Evolutionary conservation across 805 yeast species (phyloP), one percentile per base, ranked within the genome.

Genomic region (Starmerella geochares): DNA sequence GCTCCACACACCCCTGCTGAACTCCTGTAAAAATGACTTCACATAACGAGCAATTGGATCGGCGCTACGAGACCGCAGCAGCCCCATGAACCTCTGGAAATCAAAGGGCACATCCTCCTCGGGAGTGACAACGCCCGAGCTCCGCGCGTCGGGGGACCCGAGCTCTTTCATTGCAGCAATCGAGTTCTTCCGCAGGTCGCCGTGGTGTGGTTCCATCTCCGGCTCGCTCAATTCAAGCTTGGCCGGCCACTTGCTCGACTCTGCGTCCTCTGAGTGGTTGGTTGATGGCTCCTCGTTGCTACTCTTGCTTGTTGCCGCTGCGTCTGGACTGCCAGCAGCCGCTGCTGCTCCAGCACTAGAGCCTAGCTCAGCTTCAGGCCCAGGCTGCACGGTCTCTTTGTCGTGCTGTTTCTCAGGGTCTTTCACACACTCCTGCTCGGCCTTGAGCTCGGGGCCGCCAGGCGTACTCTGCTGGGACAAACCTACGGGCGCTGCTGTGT

Each of bases 31-130:
- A 59, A 92, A 94, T 1, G 95, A 86, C 58, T 82, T 79, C 36
- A 88, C 76, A 61, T 90, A 92, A 50, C 86, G 76, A 5, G 88
- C 87, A 32, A 87, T 75, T 0, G 97, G 96, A 51, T 86, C 95
- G 4, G 97, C 96, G 48, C 74, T 72, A 55, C 80, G 81, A 47
- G 76, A 74, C 52, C 82, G 80, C 56, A 92, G 72, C 56, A 82
- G 84, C 11, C 72, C 71, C 35, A 87, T 70, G 62, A 92, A 92
- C 21, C 73, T 66, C 62, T 86, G 95, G 64, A 90, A 92, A 63
- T 92, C 95, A 66, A 90, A 88, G 3, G 75, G 71, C 23, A 52
- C 44, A 16, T 54, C 62, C 35, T 62, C 65, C 23, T 53, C 63
- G 49, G 62, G 54, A 52, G 53, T 36, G 44, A 57, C 44, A 24